Conservation (phyloP, 352 stramenopile species). For the Plasmopara muralis region DNA sequence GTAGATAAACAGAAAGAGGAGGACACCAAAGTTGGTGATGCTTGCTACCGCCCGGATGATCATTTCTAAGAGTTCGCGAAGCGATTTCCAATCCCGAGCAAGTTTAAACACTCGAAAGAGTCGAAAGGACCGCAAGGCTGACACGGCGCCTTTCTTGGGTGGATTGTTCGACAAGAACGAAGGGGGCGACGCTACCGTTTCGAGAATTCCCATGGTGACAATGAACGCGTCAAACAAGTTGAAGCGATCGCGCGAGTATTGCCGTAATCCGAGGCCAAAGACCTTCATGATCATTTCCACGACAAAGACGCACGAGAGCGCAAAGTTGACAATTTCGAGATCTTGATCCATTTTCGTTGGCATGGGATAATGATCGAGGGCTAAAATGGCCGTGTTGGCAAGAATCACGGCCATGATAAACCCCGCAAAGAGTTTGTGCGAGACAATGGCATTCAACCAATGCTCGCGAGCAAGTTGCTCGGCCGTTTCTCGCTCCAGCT, state of each 20-base stretch:
- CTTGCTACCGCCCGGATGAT: conserved; percentile 89
- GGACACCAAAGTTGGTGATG: conserved; percentile 90
- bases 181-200: conserved; percentile 57
- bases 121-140: conserved; percentile 84
- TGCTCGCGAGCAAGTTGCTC: conserved; percentile 24
- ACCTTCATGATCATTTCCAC: conserved; percentile 81
- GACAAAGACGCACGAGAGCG: conserved; percentile 64
- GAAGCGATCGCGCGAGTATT: conserved; percentile 74
- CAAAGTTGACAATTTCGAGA: conserved; percentile 78
- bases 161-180: conserved; percentile 58
- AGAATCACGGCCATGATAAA: conserved; percentile 77
- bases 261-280: conserved; percentile 60
- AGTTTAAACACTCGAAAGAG: conserved; percentile 94
- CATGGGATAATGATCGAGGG: conserved; percentile 83
- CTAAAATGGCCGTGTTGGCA: conserved; percentile 75
- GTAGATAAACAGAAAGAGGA: conserved; percentile 94
- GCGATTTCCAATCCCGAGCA: conserved; percentile 85
- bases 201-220: conserved; percentile 68
- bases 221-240: conserved; percentile 86
- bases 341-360: conserved; percentile 34
- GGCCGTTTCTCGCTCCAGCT: conserved; percentile 31
- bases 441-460: conserved; percentile 53
- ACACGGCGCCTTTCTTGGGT: conserved; percentile 59
- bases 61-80: conserved; percentile 89
- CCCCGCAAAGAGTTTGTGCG: conserved; percentile 42